These are phyloP conservation scores for Oryza rufipogon DNA, from an alignment of 176 grass and related monocot genomes.

Conservation along the genomic window DNA sequence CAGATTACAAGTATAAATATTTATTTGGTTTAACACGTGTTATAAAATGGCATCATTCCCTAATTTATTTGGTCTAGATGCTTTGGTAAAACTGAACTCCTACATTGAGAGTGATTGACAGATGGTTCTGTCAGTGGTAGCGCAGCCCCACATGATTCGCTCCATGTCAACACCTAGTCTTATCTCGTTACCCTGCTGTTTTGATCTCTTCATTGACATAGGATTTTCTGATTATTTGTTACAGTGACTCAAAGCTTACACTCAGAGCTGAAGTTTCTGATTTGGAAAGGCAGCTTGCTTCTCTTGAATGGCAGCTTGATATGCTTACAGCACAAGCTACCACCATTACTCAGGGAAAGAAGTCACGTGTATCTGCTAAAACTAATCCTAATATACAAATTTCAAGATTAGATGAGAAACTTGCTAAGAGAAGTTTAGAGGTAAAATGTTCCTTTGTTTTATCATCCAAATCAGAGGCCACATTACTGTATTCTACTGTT, in stretches of 20 bases:
- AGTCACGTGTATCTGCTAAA: conserved; percentile 58
- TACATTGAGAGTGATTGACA: neutral
- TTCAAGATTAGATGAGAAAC: conserved; percentile 42
- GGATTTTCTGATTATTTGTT: conserved; percentile 21
- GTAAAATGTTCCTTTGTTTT: conserved; percentile 34
- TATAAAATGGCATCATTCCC: neutral
- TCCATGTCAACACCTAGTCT: neutral
- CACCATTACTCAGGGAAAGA: conserved; percentile 75
- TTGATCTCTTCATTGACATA: conserved; percentile 32
- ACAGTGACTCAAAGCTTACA: conserved; percentile 79
- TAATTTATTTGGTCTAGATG: neutral
- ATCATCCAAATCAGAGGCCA: conserved; percentile 24
- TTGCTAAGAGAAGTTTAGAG: conserved; percentile 59
- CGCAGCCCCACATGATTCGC: neutral
- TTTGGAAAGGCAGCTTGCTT: conserved; percentile 86
- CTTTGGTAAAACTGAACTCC: neutral
- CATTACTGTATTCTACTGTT: neutral
- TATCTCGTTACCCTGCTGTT: conserved; percentile 29
- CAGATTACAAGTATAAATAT: neutral
- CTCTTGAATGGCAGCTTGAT: conserved; percentile 76
- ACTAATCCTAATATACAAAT: conserved; percentile 40
- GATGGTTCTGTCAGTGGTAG: neutral
- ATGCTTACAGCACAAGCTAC: conserved; percentile 81
- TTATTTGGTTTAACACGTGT: conserved; percentile 16
- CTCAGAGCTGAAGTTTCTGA: conserved; percentile 77